A percentile compares a stretch with the other conserved stretches of the same genome.
phyloP scores from a whole-genome alignment of 768 basidiomycete genomes.

The Mycena rebaudengoi region DNA sequence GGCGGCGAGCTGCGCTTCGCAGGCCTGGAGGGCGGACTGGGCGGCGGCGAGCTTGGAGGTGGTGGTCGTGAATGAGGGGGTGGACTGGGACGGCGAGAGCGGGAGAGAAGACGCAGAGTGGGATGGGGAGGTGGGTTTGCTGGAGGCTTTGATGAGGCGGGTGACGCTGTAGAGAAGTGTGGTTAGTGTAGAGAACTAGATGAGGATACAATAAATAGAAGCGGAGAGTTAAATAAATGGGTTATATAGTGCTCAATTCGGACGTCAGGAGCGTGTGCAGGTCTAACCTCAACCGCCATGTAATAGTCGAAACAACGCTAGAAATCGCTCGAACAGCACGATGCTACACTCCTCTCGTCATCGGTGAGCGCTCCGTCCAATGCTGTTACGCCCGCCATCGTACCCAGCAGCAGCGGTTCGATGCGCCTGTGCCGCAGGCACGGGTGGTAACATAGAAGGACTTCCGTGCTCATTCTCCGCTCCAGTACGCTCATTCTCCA shows the following conservation, averaged over 20 bases:
- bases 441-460: conserved; percentile 27
- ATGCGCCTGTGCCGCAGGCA: conserved; percentile 42
- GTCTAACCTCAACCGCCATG: too few species aligned
- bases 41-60: conserved; percentile 66
- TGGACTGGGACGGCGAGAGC: conserved; percentile 39
- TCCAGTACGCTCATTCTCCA: conserved; percentile 40
- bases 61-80: conserved; percentile 33
- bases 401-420: conserved; percentile 38
- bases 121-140: conserved; percentile 52
- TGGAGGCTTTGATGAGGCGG: conserved; percentile 80
- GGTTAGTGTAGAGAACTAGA: background rate
- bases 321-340: too few species aligned
- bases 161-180: conserved; percentile 61
- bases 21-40: conserved; percentile 83
- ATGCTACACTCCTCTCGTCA: too few species aligned
- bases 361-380: too few species aligned
- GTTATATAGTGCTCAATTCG: too few species aligned
- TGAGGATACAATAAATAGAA: too few species aligned
- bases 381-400: conserved; percentile 26
- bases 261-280: too few species aligned
- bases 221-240: background rate
- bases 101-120: conserved; percentile 56
- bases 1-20: conserved; percentile 74
- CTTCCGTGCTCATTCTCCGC: conserved; percentile 45
- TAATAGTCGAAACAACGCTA: too few species aligned